Evolutionary conservation across 495 filamentous ascomycete genomes (phyloP), one percentile per base, ranked within the genome.

Genomic region (Elasticomyces elasticus): DNA sequence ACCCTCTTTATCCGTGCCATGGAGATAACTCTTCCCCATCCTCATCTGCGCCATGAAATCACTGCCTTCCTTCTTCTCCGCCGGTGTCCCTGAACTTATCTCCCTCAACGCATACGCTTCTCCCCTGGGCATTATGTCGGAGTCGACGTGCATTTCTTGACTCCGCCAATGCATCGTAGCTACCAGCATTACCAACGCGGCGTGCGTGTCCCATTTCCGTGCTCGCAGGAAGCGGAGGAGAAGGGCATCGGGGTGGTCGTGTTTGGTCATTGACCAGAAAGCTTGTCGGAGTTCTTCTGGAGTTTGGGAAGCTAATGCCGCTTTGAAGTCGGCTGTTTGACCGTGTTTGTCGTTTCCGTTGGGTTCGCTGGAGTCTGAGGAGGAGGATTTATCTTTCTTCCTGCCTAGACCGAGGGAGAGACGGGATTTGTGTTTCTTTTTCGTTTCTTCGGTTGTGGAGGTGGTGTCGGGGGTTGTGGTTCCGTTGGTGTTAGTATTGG

Each of bases 251-350:
- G 92, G 92, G 67, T 96, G 78, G 66, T 98, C 94, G 60, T 89
- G 85, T 72, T 97, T 97, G 30, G 91, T 81, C 92, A 98, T 95
- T 54, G 74, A 78, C 92, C 92, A 98, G 69, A 96, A 88, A 1
- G 88, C 82, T 1, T 76, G 73, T 25, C 92, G 79, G 57, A 98
- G 78, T 46, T 84, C 76, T 59, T 90, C 87, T 2, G 91, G 88
- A 2, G 81, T 71, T 59, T 86, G 76, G 37, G 76, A 84, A 13
- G 82, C 82, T 2, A 97, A 68, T 0, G 87, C 85, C 26, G 88
- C 79, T 58, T 86, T 79, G 67, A 88, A 97, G 22, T 87, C 82
- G 72, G 91, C 91, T 4, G 77, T 84, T 65, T 91, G 87, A 26
- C 89, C 88, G 67, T 94, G 89, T 72, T 98, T 97, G 69, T 97